phyloP scores from a whole-genome alignment of 768 basidiomycete species.

The Mycena alexandri region DNA sequence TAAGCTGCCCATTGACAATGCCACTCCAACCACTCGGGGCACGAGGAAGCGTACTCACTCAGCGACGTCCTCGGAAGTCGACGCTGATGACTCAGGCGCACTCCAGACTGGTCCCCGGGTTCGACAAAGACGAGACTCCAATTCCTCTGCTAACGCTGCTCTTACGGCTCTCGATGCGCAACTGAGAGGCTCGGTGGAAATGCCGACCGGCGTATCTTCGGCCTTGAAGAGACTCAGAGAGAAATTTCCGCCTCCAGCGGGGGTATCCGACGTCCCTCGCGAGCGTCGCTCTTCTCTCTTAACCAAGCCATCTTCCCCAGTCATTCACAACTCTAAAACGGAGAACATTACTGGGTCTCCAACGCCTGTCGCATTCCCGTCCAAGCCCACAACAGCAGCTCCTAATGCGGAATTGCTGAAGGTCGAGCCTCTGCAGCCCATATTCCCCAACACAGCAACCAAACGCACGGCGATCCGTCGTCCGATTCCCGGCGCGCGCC shows the following conservation, averaged over 20 bases:
- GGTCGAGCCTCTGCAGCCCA: slow-evolving; percentile 4
- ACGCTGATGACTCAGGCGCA: slow-evolving; percentile 18
- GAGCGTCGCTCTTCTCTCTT: slow-evolving; percentile 13
- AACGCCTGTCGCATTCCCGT: slow-evolving; percentile 12
- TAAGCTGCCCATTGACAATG: slow-evolving; percentile 10
- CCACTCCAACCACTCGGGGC: slow-evolving; percentile 3
- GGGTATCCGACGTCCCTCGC: not conserved
- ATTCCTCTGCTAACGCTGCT: not conserved
- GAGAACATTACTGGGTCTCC: not conserved
- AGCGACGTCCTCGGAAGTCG: slow-evolving; percentile 26
- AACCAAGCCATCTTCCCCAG: slow-evolving; percentile 9
- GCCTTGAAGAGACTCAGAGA: slow-evolving; percentile 34
- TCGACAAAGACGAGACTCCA: slow-evolving; percentile 33
- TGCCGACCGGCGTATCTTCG: slow-evolving; percentile 13
- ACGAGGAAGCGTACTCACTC: slow-evolving; percentile 34
- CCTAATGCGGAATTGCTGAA: not conserved
- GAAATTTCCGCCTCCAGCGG: slow-evolving; percentile 11
- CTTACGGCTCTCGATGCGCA: not conserved
- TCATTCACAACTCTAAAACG: slow-evolving; percentile 10
- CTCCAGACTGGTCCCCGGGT: slow-evolving; percentile 27
- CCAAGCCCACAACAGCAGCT: slow-evolving; percentile 3
- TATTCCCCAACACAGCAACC: slow-evolving; percentile 30
- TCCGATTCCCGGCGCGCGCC: slow-evolving; percentile 27
- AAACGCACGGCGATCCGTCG: slow-evolving; percentile 18
- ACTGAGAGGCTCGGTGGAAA: not conserved